These are phyloP conservation scores for Trypanosoma cruzi DNA, from an alignment of 208 protist species.

Conservation along the genomic window DNA sequence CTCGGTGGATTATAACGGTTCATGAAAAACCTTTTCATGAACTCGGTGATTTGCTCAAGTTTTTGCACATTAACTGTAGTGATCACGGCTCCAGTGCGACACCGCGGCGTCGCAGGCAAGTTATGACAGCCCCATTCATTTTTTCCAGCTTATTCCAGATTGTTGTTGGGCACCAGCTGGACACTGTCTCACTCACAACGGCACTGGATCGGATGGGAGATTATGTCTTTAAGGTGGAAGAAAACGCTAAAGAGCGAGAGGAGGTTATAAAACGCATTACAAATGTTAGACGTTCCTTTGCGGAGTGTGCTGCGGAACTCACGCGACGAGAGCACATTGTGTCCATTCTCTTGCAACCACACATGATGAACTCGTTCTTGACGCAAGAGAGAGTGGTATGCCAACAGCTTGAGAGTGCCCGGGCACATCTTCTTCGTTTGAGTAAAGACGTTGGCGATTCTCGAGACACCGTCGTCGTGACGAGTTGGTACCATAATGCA, in stretches of 20 bases:
- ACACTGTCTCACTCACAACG: constrained; percentile 69
- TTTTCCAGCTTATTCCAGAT: constrained; percentile 82
- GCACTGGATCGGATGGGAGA: constrained; percentile 74
- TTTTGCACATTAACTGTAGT: constrained; percentile 76
- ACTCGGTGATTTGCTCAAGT: constrained; percentile 80
- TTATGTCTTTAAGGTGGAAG: constrained; percentile 59
- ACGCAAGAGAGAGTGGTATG: constrained; percentile 48
- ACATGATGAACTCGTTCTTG: constrained; percentile 60
- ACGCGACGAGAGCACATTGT: constrained; percentile 71
- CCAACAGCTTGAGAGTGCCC: constrained; percentile 59
- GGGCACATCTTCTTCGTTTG: constrained; percentile 65
- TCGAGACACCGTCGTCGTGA: constrained; percentile 78
- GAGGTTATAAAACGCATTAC: constrained; percentile 78
- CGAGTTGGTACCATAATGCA: constrained; percentile 90
- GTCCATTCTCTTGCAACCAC: constrained; percentile 59
- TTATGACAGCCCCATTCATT: constrained; percentile 72
- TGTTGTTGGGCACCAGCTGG: constrained; percentile 75
- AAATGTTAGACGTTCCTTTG: constrained; percentile 78
- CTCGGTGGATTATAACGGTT: constrained; percentile 86
- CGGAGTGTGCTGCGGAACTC: constrained; percentile 79
- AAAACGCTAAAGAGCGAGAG: constrained; percentile 49
- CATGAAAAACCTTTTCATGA: constrained; percentile 88
- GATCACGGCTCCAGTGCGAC: background rate
- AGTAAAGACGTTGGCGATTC: constrained; percentile 79
- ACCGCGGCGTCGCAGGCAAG: constrained; percentile 10